Conservation (phyloP, 139 green algal species). For the Chlamydomonas sphaeroides region DNA sequence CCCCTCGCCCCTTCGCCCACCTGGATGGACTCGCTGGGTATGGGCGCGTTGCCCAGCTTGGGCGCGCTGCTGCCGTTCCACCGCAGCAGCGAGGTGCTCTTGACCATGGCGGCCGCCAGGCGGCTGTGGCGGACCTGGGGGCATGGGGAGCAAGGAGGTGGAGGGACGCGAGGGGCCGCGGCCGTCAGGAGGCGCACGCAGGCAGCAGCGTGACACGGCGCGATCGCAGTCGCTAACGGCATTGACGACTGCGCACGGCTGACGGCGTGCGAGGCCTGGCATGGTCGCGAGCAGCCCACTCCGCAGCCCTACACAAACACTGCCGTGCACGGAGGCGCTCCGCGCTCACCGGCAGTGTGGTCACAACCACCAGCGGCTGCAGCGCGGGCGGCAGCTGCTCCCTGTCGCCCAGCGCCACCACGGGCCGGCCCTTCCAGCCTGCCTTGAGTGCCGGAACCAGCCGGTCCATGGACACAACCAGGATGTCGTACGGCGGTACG, state of each 20-base stretch:
- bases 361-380: constrained; percentile 57
- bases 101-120: constrained; percentile 48
- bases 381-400: constrained; percentile 50
- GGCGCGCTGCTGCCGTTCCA: constrained; percentile 30
- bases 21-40: constrained; percentile 34
- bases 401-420: constrained; percentile 65
- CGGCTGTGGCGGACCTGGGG: constrained; percentile 37
- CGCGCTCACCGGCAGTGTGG: constrained; percentile 34
- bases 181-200: too few relatives aligned
- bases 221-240: too few relatives aligned
- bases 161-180: too few relatives aligned
- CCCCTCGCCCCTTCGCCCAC: not conserved
- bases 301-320: too few relatives aligned
- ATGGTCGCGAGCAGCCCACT: too few relatives aligned
- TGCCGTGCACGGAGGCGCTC: too few relatives aligned
- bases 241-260: too few relatives aligned
- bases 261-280: too few relatives aligned
- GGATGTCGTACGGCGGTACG: constrained; percentile 47
- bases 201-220: too few relatives aligned
- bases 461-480: constrained; percentile 53
- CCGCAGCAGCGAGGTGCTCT: constrained; percentile 51
- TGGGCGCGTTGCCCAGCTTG: constrained; percentile 39
- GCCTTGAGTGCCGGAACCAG: constrained; percentile 43
- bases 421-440: constrained; percentile 65
- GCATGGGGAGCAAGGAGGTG: too few relatives aligned